Evolutionary conservation across 306 rosid species (phyloP).

Genomic region (Pyrus communis): DNA sequence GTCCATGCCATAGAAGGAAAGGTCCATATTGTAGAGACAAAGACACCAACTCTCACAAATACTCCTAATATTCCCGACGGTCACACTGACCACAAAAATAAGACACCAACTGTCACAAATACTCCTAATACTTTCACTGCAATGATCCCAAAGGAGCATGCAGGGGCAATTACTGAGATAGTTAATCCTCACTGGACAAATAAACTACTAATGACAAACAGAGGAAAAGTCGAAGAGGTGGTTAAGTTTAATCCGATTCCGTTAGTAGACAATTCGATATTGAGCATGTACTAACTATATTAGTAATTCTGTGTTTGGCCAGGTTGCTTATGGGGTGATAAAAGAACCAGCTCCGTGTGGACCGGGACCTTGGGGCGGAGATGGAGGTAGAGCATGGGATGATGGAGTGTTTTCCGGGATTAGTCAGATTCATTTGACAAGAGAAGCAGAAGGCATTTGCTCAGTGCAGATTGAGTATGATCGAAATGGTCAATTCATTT

Average conservation of each 20-base stretch:
- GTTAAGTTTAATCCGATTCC: not conserved
- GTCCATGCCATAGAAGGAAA: conserved; percentile 71
- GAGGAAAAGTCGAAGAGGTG: conserved; percentile 57
- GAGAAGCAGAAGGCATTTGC: conserved; percentile 58
- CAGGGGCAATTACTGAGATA: conserved; percentile 29
- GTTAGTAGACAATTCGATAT: not conserved
- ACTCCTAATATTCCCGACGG: not conserved
- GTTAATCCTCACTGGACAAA: conserved; percentile 41
- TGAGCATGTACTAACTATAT: not conserved
- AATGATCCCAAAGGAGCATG: conserved; percentile 20
- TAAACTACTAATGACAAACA: conserved; percentile 39
- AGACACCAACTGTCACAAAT: not conserved
- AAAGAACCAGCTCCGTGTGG: conserved; percentile 86
- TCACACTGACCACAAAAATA: too few species aligned
- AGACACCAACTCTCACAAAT: not conserved
- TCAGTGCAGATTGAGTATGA: conserved; percentile 86
- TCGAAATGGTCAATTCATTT: conserved; percentile 75
- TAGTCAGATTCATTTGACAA: conserved; percentile 71
- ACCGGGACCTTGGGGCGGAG: conserved; percentile 99
- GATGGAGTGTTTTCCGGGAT: conserved; percentile 87
- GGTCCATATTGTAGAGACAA: conserved; percentile 9
- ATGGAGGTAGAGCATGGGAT: conserved; percentile 88
- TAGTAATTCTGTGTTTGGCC: not conserved
- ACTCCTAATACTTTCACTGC: not conserved
- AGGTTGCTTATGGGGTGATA: conserved; percentile 58